These are phyloP conservation scores for Naganishia friedmannii DNA, from an alignment of 768 basidiomycete genomes.

Conservation along the genomic window DNA sequence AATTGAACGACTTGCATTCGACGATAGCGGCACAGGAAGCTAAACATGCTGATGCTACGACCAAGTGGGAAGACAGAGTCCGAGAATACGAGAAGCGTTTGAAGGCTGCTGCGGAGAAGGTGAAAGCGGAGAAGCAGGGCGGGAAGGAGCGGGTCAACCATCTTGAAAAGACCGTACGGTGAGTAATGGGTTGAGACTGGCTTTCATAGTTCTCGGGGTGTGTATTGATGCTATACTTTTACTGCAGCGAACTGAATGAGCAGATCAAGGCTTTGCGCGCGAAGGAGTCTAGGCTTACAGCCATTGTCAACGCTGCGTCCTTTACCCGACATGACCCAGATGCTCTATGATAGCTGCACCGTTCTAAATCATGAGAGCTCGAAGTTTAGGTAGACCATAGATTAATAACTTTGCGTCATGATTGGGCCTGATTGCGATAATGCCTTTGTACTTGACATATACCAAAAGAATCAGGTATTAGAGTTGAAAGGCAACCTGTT, in stretches of 20 bases:
- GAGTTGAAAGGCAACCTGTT: not conserved
- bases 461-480: not conserved
- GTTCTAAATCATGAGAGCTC: not conserved
- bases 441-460: not conserved
- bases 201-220: not conserved
- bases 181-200: conserved; percentile 9
- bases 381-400: not conserved
- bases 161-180: conserved; percentile 49
- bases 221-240: not conserved
- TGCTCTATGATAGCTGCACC: not conserved
- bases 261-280: conserved; percentile 14
- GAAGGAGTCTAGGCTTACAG: conserved; percentile 15
- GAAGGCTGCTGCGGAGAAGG: conserved; percentile 80
- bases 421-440: not conserved
- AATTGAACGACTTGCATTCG: conserved; percentile 78
- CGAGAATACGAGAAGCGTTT: conserved; percentile 82
- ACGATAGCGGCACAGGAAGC: conserved; percentile 71
- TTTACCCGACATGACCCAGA: conserved; percentile 15
- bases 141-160: conserved; percentile 67
- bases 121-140: conserved; percentile 90
- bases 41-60: conserved; percentile 69
- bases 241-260: conserved; percentile 8
- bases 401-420: not conserved
- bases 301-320: conserved; percentile 19
- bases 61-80: conserved; percentile 92